Evolutionary conservation across 208 protist species (phyloP), one percentile per base, ranked within the genome.

Genomic region (Phytomonas francai): DNA sequence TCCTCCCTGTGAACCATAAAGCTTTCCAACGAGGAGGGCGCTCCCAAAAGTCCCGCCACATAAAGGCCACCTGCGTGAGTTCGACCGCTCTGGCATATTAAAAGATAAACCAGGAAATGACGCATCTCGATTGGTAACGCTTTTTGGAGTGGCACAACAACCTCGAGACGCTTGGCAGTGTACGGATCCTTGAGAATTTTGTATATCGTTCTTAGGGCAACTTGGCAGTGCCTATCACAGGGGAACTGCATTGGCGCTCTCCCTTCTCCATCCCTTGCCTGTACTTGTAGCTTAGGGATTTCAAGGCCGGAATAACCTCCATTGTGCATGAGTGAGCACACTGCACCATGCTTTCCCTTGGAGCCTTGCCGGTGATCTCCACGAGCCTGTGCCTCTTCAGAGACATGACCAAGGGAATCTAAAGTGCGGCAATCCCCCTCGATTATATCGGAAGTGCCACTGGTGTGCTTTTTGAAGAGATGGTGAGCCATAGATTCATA

Each of bases 51-150:
- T 22, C 45, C 29, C 56, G 84, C 79, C 19, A 85, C 68, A 68
- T 82, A 92, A 49, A 78, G 74, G 42, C 73, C 75, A 11, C 78
- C 78, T 2, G 63, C 67, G 8, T 49, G 31, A 25, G 22, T 2
- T 5, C 63, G 68, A 33, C 73, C 69, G 36, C 65, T 57, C 63
- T 72, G 73, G 5, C 73, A 68, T 45, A 77, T 65, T 27, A 69
- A 27, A 63, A 77, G 71, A 39, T 77, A 67, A 0, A 77, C 22
- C 25, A 77, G 62, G 33, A 72, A 77, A 67, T 73, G 65, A 14
- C 73, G 73, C 11, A 77, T 63, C 22, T 72, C 63, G 6, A 63
- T 56, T 3, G 73, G 73, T 59, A 78, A 71, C 59, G 70, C 31
- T 7, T 65, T 31, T 11, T 63, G 67, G 29, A 67, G 70, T 12